phyloP scores from a whole-genome alignment of 192 early-diverging fungal species.

The Rhizoclosmatium globosum region DNA sequence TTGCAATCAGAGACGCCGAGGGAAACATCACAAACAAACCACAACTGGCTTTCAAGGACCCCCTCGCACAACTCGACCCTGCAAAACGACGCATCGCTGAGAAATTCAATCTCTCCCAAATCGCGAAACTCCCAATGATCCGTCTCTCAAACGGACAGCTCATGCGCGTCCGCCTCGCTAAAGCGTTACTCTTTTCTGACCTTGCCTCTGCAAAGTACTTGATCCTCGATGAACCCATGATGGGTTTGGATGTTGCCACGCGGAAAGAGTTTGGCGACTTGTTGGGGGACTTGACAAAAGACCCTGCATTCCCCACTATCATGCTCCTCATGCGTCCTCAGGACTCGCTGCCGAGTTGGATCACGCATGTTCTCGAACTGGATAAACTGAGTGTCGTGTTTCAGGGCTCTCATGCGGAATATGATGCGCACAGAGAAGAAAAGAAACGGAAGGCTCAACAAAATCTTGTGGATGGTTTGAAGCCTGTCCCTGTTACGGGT shows the following conservation, averaged over 20 bases:
- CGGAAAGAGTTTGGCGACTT: constrained; percentile 46
- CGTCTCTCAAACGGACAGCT: constrained; percentile 33
- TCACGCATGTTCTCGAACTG: constrained; percentile 59
- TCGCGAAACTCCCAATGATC: constrained; percentile 17
- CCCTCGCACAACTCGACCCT: not conserved
- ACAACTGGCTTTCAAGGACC: not conserved
- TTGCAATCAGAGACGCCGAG: constrained; percentile 5
- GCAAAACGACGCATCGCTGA: constrained; percentile 15
- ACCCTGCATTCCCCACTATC: constrained; percentile 31
- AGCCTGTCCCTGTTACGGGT: not conserved
- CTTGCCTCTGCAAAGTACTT: constrained; percentile 5
- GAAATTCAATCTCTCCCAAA: constrained; percentile 32
- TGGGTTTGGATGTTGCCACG: constrained; percentile 61
- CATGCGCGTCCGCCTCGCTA: constrained; percentile 28
- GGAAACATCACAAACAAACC: not conserved
- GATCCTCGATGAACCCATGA: constrained; percentile 64
- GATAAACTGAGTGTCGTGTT: constrained; percentile 45
- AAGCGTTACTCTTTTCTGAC: constrained; percentile 19
- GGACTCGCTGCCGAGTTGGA: constrained; percentile 61
- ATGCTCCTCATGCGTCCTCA: constrained; percentile 62
- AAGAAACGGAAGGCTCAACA: constrained; percentile 2
- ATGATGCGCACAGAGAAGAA: not conserved
- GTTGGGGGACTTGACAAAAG: constrained; percentile 28
- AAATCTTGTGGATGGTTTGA: not conserved
- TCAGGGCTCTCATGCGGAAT: constrained; percentile 46